These are phyloP conservation scores for Theileria equi DNA, from an alignment of 169 alveolate genomes.

Conservation along the genomic window DNA sequence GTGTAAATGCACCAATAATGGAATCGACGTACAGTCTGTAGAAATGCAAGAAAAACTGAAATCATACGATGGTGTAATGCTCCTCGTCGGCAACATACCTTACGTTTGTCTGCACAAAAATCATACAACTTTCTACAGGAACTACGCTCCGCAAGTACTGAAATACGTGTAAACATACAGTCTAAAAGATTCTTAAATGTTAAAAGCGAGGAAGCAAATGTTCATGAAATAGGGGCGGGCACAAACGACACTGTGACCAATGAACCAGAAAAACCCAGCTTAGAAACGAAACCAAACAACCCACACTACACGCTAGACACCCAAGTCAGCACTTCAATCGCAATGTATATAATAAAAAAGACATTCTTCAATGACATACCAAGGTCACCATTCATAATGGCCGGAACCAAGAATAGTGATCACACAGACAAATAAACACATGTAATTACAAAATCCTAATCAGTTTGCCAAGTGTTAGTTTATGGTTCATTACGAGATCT, in stretches of 20 bases:
- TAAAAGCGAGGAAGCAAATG: background rate
- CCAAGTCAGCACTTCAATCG: constrained; percentile 19
- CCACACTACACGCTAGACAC: constrained; percentile 5
- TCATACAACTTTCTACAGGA: constrained; percentile 19
- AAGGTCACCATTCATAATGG: constrained; percentile 18
- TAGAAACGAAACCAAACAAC: background rate
- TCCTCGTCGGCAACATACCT: constrained; percentile 51
- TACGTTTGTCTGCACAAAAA: background rate
- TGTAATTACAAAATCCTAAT: no score
- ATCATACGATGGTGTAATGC: constrained; percentile 47
- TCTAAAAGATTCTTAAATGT: background rate
- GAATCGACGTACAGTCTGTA: constrained; percentile 31
- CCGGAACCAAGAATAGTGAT: no score
- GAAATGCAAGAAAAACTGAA: background rate
- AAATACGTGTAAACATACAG: constrained; percentile 17
- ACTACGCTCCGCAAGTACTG: constrained; percentile 27
- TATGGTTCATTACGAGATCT: no score
- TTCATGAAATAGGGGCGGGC: background rate
- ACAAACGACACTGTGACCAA: background rate
- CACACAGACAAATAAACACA: no score
- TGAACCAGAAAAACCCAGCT: background rate
- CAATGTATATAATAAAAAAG: constrained; percentile 33
- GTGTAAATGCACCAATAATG: constrained; percentile 35
- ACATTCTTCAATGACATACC: constrained; percentile 8
- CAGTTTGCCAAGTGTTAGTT: no score